These are phyloP conservation scores for Aspergillus ibericus DNA, from an alignment of 2,329 filamentous ascomycete genomes.

Conservation along the genomic window DNA sequence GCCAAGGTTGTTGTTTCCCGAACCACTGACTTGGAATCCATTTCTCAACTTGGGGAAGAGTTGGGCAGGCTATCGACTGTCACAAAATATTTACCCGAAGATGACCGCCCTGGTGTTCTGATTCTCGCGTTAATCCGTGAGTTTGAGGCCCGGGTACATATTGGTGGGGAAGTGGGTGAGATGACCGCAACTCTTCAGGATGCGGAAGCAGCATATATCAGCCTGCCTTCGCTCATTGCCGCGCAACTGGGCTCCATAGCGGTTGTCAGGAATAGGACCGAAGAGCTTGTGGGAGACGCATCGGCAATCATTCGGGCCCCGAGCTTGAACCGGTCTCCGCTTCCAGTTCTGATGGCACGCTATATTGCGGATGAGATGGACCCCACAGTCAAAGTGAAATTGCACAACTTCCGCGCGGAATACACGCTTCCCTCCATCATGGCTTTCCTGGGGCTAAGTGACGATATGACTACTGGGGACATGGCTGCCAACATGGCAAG, in stretches of 20 bases:
- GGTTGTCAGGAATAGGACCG: slow-evolving; percentile 63
- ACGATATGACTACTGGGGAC: slow-evolving; percentile 68
- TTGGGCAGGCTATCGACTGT: slow-evolving; percentile 80
- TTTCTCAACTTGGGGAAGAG: slow-evolving; percentile 75
- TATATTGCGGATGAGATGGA: slow-evolving; percentile 95
- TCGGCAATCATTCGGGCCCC: slow-evolving; percentile 36
- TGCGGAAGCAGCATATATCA: slow-evolving; percentile 76
- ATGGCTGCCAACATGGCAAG: slow-evolving; percentile 73
- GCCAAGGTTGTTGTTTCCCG: slow-evolving; percentile 64
- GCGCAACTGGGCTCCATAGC: slow-evolving; percentile 67
- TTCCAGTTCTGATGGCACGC: slow-evolving; percentile 77
- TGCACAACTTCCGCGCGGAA: slow-evolving; percentile 82
- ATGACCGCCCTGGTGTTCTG: slow-evolving; percentile 86
- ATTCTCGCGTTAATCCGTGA: slow-evolving; percentile 69
- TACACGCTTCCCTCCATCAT: slow-evolving; percentile 84
- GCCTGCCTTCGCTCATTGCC: slow-evolving; percentile 77
- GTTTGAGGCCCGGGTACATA: slow-evolving; percentile 60
- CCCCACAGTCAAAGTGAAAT: slow-evolving; percentile 81
- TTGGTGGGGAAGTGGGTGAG: slow-evolving; percentile 69
- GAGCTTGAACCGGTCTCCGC: slow-evolving; percentile 13
- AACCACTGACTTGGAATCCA: slow-evolving; percentile 63
- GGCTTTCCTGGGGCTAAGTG: slow-evolving; percentile 70
- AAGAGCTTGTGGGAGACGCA: slow-evolving; percentile 71
- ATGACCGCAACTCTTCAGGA: slow-evolving; percentile 60
- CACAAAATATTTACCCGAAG: slow-evolving; percentile 91